Base-by-base conservation (phyloP, 2,329 filamentous ascomycete species). In the Helotiales sp. region DNA sequence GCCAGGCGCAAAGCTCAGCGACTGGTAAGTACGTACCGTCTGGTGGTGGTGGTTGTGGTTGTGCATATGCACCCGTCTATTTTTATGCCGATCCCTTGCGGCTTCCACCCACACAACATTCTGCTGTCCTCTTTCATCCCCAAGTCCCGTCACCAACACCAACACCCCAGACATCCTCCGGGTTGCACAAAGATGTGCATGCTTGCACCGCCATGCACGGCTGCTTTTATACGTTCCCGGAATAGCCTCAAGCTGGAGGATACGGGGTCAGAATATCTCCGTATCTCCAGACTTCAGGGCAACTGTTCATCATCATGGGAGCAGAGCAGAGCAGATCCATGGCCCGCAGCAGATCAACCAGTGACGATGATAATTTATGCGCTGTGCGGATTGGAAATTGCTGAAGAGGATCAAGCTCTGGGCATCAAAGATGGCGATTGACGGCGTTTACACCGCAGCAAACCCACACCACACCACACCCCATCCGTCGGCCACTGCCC, bases 331-430 rank as follows among this genome's bases (percentile, higher is more conserved):
- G n/a, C 31, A 13, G 31, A 34, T 34, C 31, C 12, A 3, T 34
- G 12, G 12, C 31, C 38, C 15, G 5, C 52, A 27, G 6, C 30
- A 27, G 38, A 38, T 36, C 19, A 29, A 42, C 55, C 51, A 58
- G 55, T 58, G 51, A 54, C 42, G 55, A 51, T 54, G 46, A 46
- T 22, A 58, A 58, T 36, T 24, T 55, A 55, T 55, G 57, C 47
- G 56, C 56, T 55, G 53, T 47, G 34, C 46, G 33, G 40, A 24
- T 22, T 44, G 40, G 10, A 44, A 44, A 44, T 44, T 44, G 22
- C 4, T 25, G 19, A 25, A 25, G 19, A 25, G 22, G 40, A 44
- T 44, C 40, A 24, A 24, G 40, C 40, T 27, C 19, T 8, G n/a
- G 9, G 40, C 40, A 25, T 24, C 22, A 24, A 44, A 44, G 27